A percentile compares a stretch with the other conserved stretches of the same genome.
Conservation (phyloP, 768 basidiomycete species). For the Boletus edulis region DNA sequence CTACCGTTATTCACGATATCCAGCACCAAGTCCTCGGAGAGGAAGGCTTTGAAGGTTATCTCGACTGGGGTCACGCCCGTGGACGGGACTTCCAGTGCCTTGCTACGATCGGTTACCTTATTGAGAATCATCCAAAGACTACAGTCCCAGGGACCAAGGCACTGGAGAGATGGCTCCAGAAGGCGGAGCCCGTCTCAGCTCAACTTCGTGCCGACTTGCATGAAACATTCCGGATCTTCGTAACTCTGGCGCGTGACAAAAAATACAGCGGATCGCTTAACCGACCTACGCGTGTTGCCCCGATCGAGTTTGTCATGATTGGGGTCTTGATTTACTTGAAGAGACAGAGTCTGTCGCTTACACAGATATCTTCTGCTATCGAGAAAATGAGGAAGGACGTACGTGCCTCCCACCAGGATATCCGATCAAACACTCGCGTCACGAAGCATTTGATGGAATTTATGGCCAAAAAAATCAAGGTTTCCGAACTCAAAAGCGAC, state of each 20-base stretch:
- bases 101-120: conserved; percentile 35
- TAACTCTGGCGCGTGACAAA: conserved; percentile 33
- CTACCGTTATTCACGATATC: conserved; percentile 41
- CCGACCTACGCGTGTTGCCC: conserved; percentile 36
- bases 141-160: conserved; percentile 23
- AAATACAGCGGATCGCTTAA: conserved; percentile 32
- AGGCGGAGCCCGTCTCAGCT: conserved; percentile 22
- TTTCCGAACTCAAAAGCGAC: conserved; percentile 31
- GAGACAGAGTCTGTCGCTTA: conserved; percentile 31
- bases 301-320: conserved; percentile 46
- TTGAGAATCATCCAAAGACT: conserved; percentile 30
- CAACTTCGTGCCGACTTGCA: conserved; percentile 28
- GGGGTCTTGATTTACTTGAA: conserved; percentile 40
- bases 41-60: conserved; percentile 35
- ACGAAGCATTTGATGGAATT: conserved; percentile 33
- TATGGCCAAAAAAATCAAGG: conserved; percentile 31
- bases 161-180: conserved; percentile 39
- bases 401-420: conserved; percentile 37
- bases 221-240: conserved; percentile 35
- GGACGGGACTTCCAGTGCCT: conserved; percentile 48
- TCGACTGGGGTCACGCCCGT: conserved; percentile 43
- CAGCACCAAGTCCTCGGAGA: conserved; percentile 36
- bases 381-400: conserved; percentile 38
- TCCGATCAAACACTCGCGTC: conserved; percentile 39
- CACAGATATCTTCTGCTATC: conserved; percentile 44